phyloP scores from a whole-genome alignment of 1,139 yeast species.

The Pichia sp. region DNA sequence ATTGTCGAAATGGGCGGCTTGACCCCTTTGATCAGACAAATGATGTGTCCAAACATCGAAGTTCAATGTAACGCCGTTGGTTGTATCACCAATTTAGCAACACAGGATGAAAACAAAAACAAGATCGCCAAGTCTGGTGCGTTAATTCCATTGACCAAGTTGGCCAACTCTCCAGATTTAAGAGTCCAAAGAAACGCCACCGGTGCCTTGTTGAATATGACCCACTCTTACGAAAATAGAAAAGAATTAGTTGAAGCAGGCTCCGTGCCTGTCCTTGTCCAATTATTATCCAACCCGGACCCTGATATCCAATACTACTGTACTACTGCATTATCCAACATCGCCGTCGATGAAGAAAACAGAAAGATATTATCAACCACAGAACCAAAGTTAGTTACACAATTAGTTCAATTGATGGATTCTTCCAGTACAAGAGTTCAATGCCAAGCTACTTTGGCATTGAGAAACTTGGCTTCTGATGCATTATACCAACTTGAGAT shows the following conservation, averaged over 20 bases:
- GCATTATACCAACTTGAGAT: constrained; percentile 91
- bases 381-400: constrained; percentile 90
- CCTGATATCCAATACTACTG: constrained; percentile 98
- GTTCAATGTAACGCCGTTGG: constrained; percentile 99
- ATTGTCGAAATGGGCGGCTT: constrained; percentile 99
- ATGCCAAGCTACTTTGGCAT: constrained; percentile 96
- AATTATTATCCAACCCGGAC: constrained; percentile 82
- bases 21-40: constrained; percentile 93
- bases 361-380: constrained; percentile 86
- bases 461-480: constrained; percentile 94
- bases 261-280: constrained; percentile 94
- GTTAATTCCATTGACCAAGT: constrained; percentile 84
- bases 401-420: constrained; percentile 89
- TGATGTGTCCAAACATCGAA: constrained; percentile 96
- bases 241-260: constrained; percentile 97
- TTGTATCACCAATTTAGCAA: constrained; percentile 95
- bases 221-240: constrained; percentile 96
- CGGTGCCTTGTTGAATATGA: constrained; percentile 96
- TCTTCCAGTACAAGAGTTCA: constrained; percentile 89
- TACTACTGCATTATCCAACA: constrained; percentile 94
- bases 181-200: constrained; percentile 98
- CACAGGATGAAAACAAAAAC: constrained; percentile 97
- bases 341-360: constrained; percentile 94
- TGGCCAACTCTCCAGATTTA: constrained; percentile 91
- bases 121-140: constrained; percentile 99